These are phyloP conservation scores for Starmerella powellii DNA, from an alignment of 805 yeast species.

Conservation along the genomic window DNA sequence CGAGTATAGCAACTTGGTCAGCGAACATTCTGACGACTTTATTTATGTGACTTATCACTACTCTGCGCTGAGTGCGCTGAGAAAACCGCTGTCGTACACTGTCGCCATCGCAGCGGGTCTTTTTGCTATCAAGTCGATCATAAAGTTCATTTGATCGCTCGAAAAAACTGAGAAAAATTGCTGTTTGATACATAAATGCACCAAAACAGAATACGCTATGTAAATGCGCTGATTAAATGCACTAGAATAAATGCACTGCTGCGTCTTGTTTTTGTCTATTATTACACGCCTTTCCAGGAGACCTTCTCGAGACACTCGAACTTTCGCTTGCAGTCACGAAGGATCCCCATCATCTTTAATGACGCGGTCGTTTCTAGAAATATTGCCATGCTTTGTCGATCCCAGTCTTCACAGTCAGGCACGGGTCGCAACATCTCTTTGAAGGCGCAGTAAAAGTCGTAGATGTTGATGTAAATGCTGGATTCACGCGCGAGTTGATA, in stretches of 20 bases:
- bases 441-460: constrained; percentile 55
- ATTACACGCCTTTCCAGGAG: constrained; percentile 53
- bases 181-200: no score
- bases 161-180: no score
- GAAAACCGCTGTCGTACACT: constrained; percentile 44
- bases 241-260: neutral
- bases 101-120: constrained; percentile 46
- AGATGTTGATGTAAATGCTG: constrained; percentile 51
- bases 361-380: constrained; percentile 67
- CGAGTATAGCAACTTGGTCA: constrained; percentile 49
- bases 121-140: constrained; percentile 25
- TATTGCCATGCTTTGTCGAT: constrained; percentile 51
- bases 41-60: constrained; percentile 54
- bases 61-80: constrained; percentile 39
- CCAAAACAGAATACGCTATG: no score
- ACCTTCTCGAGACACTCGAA: constrained; percentile 58
- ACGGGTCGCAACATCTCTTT: constrained; percentile 26
- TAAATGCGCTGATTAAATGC: no score
- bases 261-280: neutral
- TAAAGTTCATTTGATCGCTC: neutral
- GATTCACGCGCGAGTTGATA: constrained; percentile 71
- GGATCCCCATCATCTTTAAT: constrained; percentile 53
- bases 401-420: constrained; percentile 37
- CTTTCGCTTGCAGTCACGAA: constrained; percentile 47
- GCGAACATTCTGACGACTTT: constrained; percentile 47